A percentile compares a stretch with the other conserved stretches of the same genome.
Conservation (phyloP, 208 protist species). For the Trichomonas gallinae region DNA sequence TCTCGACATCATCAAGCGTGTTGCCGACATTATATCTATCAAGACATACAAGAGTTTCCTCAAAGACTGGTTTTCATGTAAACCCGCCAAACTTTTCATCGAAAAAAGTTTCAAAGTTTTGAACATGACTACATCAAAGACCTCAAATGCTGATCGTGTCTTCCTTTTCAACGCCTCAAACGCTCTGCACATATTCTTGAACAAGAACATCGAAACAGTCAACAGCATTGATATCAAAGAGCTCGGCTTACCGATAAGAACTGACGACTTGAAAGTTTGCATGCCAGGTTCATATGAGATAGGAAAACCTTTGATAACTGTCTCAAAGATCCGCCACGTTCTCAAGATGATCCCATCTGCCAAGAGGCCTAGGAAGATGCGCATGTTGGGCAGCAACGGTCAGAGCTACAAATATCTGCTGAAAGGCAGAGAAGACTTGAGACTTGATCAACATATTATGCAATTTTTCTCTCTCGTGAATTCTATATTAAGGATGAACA, state of each 20-base stretch:
- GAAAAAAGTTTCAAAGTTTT: background rate
- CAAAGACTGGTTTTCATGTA: background rate
- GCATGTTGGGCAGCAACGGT: background rate
- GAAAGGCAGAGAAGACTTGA: constrained; percentile 20
- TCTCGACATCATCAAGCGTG: background rate
- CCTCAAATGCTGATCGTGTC: background rate
- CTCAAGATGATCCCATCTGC: background rate
- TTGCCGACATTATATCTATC: background rate
- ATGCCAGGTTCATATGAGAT: background rate
- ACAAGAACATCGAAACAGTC: background rate
- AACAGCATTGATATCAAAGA: background rate
- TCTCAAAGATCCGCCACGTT: background rate
- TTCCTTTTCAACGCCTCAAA: background rate
- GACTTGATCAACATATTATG: constrained; percentile 13
- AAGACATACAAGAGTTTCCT: background rate
- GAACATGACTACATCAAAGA: background rate
- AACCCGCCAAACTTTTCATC: background rate
- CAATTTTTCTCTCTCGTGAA: constrained; percentile 8
- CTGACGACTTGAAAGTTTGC: background rate
- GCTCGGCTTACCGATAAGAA: background rate
- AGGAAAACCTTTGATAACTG: background rate
- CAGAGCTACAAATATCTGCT: background rate
- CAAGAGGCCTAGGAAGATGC: background rate
- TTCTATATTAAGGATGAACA: background rate
- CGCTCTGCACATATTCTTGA: background rate